Conservation (phyloP, 345 rosid species). For the Cochlearia excelsa region DNA sequence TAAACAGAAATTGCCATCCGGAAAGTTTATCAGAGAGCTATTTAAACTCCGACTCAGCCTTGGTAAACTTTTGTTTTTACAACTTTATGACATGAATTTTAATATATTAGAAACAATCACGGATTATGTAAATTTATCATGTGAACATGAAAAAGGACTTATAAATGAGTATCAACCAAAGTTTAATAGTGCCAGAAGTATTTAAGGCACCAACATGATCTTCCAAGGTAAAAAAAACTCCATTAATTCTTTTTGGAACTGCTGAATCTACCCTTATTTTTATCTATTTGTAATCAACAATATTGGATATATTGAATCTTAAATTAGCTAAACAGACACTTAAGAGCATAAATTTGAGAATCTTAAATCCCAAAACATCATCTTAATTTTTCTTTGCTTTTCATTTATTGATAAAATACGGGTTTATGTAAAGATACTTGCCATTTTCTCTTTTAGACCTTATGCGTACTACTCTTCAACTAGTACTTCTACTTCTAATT, state of each 20-base stretch:
- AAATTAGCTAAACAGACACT: neutral
- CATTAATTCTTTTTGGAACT: slow-evolving; percentile 22
- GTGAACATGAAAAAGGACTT: slow-evolving; percentile 85
- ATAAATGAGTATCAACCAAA: slow-evolving; percentile 87
- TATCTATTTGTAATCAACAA: slow-evolving; percentile 4
- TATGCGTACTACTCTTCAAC: neutral
- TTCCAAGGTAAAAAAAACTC: slow-evolving; percentile 49
- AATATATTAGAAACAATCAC: neutral
- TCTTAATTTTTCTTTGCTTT: neutral
- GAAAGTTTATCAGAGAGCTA: slow-evolving; percentile 83
- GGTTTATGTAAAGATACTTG: slow-evolving; percentile 3
- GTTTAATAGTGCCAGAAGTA: slow-evolving; percentile 88
- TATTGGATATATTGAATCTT: slow-evolving; percentile 13
- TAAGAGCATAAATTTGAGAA: slow-evolving; percentile 52
- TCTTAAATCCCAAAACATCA: slow-evolving; percentile 42
- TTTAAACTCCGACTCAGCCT: slow-evolving; percentile 84
- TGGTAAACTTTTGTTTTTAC: slow-evolving; percentile 46
- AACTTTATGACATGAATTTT: neutral
- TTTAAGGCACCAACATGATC: slow-evolving; percentile 83
- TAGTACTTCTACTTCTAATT: slow-evolving; percentile 13
- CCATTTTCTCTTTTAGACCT: slow-evolving; percentile 4
- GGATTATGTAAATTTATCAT: slow-evolving; percentile 30
- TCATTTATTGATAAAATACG: slow-evolving; percentile 1
- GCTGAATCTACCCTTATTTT: neutral
- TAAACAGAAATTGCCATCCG: slow-evolving; percentile 65